Evolutionary conservation across 371 early-diverging fungal genomes (phyloP), one percentile per base, ranked within the genome.

Genomic region (Batkoa obscura): DNA sequence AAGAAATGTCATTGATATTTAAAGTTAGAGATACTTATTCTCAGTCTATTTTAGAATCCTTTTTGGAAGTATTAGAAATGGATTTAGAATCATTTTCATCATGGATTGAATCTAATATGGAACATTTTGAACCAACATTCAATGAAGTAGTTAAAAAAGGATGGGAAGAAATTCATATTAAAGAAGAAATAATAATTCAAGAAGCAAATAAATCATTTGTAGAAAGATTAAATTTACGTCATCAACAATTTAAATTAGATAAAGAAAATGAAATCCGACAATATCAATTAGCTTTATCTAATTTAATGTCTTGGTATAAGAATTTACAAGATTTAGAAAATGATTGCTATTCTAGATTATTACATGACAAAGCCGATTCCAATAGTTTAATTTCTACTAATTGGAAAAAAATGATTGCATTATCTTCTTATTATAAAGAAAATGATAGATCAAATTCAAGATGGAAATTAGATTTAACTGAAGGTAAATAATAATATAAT

Each of bases 381-480:
- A 56, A 52, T 39, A 50, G 4, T 50, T 56, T 51, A 42, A 43
- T 13, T 41, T 50, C 35, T 46, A 46, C 10, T 5, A 6, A 9
- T 5, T 46, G 47, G 47, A 10, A 46, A 5, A 6, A 46, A 6
- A 17, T 17, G 10, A 15, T 46, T 10, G 5, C 17, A 5, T 10
- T 6, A 5, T 46, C 47, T 6, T 10, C 47, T 10, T 30, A 9
- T 6, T 30, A 15, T 30, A 6, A 5, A 82, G 31, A 61, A 62
- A 3, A 66, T 74, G n/a, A 68, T 75, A 45, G 38, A 65, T 0
- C 59, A 59, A 10, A 84, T 83, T 51, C 66, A 0, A 73, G 73
- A 53, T 84, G 84, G 86, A 70, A 79, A 56, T 62, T 86, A 8
- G 86, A 86, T 62, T 78, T 81, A 52, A 83, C 81, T 3, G 86